These are phyloP conservation scores for Lagenidium sp. DNA, from an alignment of 352 stramenopile species.

Conservation along the genomic window DNA sequence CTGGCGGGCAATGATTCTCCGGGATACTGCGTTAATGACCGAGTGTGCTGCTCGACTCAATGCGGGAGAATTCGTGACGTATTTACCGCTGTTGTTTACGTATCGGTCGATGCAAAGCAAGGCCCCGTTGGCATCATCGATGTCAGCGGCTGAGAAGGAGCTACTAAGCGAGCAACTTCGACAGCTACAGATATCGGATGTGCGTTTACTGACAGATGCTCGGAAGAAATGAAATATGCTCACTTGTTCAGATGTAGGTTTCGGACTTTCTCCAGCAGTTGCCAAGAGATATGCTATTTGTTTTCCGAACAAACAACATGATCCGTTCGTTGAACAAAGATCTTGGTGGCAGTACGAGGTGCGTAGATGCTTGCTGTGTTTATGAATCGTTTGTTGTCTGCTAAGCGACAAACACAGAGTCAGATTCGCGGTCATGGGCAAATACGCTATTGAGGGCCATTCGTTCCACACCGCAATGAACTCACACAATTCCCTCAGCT, in stretches of 20 bases:
- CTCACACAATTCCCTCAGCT: neutral
- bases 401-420: slow-evolving; percentile 21
- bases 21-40: slow-evolving; percentile 69
- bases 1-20: slow-evolving; percentile 92
- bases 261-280: slow-evolving; percentile 80
- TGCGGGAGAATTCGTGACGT: slow-evolving; percentile 48
- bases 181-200: slow-evolving; percentile 49
- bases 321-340: slow-evolving; percentile 87
- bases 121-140: slow-evolving; percentile 42
- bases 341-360: slow-evolving; percentile 67
- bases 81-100: slow-evolving; percentile 82
- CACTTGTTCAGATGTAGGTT: slow-evolving; percentile 19
- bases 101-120: slow-evolving; percentile 69
- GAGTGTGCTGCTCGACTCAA: slow-evolving; percentile 46
- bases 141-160: slow-evolving; percentile 58
- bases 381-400: neutral
- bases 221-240: neutral
- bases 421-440: slow-evolving; percentile 65
- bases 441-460: slow-evolving; percentile 58
- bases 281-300: slow-evolving; percentile 87
- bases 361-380: neutral
- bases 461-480: slow-evolving; percentile 25
- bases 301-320: slow-evolving; percentile 90
- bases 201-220: slow-evolving; percentile 14
- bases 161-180: slow-evolving; percentile 54